Conservation (phyloP, 2,329 filamentous ascomycete genomes). For the Diaporthe sp. region DNA sequence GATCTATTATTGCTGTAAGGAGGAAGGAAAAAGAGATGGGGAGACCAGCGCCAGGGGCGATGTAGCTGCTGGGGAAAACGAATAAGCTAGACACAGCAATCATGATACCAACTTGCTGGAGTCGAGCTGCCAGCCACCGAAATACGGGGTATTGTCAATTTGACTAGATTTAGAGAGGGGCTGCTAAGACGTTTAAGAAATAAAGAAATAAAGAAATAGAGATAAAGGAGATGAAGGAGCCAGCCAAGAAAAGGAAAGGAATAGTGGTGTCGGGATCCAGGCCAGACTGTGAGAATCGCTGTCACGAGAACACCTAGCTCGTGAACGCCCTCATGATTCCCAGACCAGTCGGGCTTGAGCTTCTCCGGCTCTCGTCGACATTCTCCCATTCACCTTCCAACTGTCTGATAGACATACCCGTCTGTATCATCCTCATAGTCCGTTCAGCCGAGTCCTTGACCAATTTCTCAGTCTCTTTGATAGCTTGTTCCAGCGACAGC, state of each 20-base stretch:
- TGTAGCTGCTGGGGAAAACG: too few relatives aligned
- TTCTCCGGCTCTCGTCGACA: not conserved
- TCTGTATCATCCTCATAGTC: conserved; percentile 46
- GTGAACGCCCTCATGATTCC: conserved; percentile 6
- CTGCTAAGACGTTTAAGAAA: not conserved
- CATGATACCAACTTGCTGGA: not conserved
- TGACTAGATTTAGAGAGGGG: not conserved
- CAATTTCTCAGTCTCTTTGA: conserved; percentile 44
- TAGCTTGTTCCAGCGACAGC: conserved; percentile 46
- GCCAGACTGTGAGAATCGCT: not conserved
- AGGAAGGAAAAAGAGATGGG: too few relatives aligned
- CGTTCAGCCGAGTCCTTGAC: conserved; percentile 46
- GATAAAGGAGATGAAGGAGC: not conserved
- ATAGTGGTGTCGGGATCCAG: not conserved
- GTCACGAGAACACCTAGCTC: not conserved
- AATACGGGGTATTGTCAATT: not conserved
- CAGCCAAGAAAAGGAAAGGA: not conserved
- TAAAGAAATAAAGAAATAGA: not conserved
- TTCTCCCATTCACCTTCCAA: not conserved
- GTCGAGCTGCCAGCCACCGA: too few relatives aligned
- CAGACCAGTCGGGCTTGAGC: not conserved
- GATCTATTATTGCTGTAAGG: too few relatives aligned
- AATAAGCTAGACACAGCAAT: too few relatives aligned
- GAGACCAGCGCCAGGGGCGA: too few relatives aligned
- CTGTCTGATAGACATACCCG: conserved; percentile 19